Evolutionary conservation across 176 grass and related monocot species (phyloP).

Genomic region (Paspalum notatum): DNA sequence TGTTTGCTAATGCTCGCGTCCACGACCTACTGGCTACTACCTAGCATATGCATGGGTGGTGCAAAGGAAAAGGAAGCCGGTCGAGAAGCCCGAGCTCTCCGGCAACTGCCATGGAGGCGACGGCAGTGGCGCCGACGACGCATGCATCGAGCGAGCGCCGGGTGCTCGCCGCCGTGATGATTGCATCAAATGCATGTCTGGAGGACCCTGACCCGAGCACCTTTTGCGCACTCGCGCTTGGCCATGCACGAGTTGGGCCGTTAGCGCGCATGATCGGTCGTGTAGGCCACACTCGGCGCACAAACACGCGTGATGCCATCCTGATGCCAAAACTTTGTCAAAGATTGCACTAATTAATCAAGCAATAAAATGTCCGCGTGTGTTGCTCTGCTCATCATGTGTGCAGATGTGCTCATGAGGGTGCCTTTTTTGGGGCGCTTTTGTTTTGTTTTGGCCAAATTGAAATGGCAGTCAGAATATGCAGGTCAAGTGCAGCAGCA

Average conservation of each 20-base stretch:
- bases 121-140: not conserved
- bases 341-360: not conserved
- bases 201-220: constrained; percentile 29
- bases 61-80: not conserved
- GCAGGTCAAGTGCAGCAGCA: not conserved
- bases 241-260: constrained; percentile 50
- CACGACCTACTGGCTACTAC: constrained; percentile 33
- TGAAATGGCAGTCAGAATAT: constrained; percentile 3
- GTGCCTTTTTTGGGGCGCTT: no score
- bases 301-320: constrained; percentile 46
- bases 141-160: constrained; percentile 35
- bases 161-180: constrained; percentile 44
- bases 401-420: no score
- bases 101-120: constrained; percentile 39
- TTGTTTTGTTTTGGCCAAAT: not conserved
- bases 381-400: no score
- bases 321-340: constrained; percentile 55
- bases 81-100: constrained; percentile 15
- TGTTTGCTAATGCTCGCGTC: not conserved
- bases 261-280: constrained; percentile 43
- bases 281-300: constrained; percentile 32
- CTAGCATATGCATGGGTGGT: constrained; percentile 3
- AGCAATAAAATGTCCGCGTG: not conserved
- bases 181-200: constrained; percentile 24
- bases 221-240: constrained; percentile 22